Conservation (phyloP, 768 basidiomycete genomes). For the Pisolithus microcarpus region DNA sequence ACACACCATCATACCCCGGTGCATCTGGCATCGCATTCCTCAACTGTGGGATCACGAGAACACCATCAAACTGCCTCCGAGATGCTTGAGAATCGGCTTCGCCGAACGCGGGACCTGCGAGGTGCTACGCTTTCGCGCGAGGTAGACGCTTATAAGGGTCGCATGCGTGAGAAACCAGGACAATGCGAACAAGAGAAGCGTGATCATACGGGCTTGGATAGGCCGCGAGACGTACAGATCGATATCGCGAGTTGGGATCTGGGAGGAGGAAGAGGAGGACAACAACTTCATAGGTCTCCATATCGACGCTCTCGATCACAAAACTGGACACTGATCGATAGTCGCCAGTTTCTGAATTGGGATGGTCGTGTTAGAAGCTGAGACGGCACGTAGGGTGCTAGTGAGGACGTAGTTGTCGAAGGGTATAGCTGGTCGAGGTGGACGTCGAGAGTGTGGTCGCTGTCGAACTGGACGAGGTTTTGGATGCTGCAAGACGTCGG, state of each 20-base stretch:
- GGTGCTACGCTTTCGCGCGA: constrained; percentile 8
- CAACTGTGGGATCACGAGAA: constrained; percentile 44
- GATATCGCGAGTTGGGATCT: constrained; percentile 34
- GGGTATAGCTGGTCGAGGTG: constrained; percentile 46
- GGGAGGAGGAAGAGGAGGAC: constrained; percentile 7
- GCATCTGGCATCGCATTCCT: constrained; percentile 53
- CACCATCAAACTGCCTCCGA: constrained; percentile 35
- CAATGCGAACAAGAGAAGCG: constrained; percentile 39
- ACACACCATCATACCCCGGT: constrained; percentile 40
- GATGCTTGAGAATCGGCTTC: constrained; percentile 30
- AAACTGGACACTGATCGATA: constrained; percentile 43
- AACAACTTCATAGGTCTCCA: constrained; percentile 30
- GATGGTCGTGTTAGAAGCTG: constrained; percentile 28
- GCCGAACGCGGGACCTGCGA: constrained; percentile 19
- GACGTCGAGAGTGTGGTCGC: constrained; percentile 49
- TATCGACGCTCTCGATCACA: constrained; percentile 33
- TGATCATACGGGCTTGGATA: constrained; percentile 36
- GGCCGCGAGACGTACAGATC: constrained; percentile 41
- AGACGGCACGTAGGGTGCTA: constrained; percentile 39
- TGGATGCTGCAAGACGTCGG: constrained; percentile 35
- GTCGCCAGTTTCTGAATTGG: constrained; percentile 39
- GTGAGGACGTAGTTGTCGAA: constrained; percentile 49
- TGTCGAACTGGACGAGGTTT: constrained; percentile 50
- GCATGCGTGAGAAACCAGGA: constrained; percentile 53
- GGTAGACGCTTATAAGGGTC: constrained; percentile 41